Percentiles rank a stretch among this genome's conserved stretches.
Evolutionary conservation across 2,329 filamentous ascomycete genomes (phyloP).

Genomic region (Sporothrix dimorphospora): DNA sequence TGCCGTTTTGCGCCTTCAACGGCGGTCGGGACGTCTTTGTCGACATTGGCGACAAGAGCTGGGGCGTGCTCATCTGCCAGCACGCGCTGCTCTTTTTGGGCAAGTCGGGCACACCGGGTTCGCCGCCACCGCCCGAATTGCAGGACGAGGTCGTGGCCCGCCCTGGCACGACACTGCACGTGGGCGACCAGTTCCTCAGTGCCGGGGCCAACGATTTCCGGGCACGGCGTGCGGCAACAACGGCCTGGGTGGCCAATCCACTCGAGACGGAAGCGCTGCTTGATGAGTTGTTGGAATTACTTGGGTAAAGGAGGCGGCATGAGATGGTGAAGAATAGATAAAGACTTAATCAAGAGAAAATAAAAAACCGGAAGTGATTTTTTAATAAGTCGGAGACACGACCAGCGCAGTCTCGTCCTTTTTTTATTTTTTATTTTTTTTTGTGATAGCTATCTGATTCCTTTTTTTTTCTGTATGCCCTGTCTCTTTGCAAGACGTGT

Average conservation of each 20-base stretch:
- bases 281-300: slow-evolving; percentile 73
- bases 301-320: slow-evolving; percentile 36
- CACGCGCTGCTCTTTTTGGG: slow-evolving; percentile 33
- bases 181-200: slow-evolving; percentile 95
- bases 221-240: slow-evolving; percentile 86
- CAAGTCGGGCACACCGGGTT: slow-evolving; percentile 57
- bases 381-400: neutral
- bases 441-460: neutral
- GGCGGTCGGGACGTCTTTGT: slow-evolving; percentile 97
- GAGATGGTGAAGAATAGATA: neutral
- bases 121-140: neutral
- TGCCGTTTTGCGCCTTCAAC: slow-evolving; percentile 98
- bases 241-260: slow-evolving; percentile 95
- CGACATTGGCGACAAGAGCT: slow-evolving; percentile 96
- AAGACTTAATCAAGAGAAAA: neutral
- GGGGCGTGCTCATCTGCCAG: slow-evolving; percentile 92
- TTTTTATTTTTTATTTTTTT: neutral
- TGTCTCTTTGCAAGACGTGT: neutral
- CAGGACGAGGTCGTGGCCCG: slow-evolving; percentile 16
- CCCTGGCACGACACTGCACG: slow-evolving; percentile 69
- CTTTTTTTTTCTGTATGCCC: neutral
- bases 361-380: neutral
- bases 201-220: slow-evolving; percentile 98
- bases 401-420: slow-evolving; percentile 1
- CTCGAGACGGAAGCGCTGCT: slow-evolving; percentile 86